Evolutionary conservation across 2,329 filamentous ascomycete genomes (phyloP).

Genomic region (Ophiostoma piceae): DNA sequence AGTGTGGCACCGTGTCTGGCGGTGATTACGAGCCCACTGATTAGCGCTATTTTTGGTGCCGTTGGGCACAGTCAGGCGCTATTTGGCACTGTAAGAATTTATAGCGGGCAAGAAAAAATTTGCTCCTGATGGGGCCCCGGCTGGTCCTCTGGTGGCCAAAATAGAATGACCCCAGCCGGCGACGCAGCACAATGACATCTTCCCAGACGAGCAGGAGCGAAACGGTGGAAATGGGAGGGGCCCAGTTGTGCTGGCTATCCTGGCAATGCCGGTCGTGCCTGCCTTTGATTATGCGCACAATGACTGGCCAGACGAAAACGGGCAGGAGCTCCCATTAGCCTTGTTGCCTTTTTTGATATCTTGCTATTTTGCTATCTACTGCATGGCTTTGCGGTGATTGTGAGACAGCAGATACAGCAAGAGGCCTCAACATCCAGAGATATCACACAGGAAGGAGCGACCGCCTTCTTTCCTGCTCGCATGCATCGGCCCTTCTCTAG

Average conservation of each 20-base stretch:
- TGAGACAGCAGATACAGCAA: background rate
- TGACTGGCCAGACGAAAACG: constrained; percentile 2
- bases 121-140: constrained; percentile 8
- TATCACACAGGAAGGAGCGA: background rate
- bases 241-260: background rate
- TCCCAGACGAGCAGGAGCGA: background rate
- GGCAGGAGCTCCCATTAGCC: constrained; percentile 1
- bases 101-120: constrained; percentile 9
- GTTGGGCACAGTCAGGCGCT: background rate
- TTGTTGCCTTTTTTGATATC: background rate
- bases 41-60: background rate
- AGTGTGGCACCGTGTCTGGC: background rate
- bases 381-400: background rate
- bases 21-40: background rate
- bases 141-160: background rate
- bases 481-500: constrained; percentile 6
- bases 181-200: constrained; percentile 1
- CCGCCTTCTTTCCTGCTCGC: background rate
- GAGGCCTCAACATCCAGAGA: background rate
- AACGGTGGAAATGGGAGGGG: background rate
- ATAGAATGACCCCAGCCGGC: background rate
- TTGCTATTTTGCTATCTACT: background rate
- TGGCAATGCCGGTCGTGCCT: background rate
- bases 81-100: background rate
- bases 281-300: background rate